These are phyloP conservation scores for Claviceps capensis DNA, from an alignment of 2,329 filamentous ascomycete genomes.

Conservation along the genomic window DNA sequence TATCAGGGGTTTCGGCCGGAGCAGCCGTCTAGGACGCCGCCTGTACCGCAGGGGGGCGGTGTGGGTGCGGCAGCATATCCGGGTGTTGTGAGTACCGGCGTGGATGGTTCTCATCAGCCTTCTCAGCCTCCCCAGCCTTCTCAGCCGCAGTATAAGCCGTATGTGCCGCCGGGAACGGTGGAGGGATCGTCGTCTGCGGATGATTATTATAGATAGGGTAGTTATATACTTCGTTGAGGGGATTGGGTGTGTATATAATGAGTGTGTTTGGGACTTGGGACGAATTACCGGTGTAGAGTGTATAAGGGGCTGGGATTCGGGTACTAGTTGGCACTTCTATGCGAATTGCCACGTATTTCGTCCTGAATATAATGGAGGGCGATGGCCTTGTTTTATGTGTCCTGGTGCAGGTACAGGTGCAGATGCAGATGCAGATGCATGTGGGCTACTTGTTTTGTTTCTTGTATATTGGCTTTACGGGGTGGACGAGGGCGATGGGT, in stretches of 20 bases:
- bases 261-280: neutral
- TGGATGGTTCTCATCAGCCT: conserved; percentile 2
- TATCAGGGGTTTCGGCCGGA: conserved; percentile 22
- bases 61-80: neutral
- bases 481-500: no score
- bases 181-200: conserved; percentile 38
- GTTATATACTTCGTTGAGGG: neutral
- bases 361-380: no score
- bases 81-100: no score
- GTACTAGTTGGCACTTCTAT: no score
- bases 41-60: neutral
- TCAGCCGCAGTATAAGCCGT: conserved; percentile 45
- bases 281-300: no score
- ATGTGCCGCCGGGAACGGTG: conserved; percentile 35
- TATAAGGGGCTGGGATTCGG: no score
- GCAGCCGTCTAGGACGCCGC: neutral
- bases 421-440: no score
- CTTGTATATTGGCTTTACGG: no score
- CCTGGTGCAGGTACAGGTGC: no score
- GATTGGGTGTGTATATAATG: neutral
- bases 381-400: no score
- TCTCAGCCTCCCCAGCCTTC: conserved; percentile 8
- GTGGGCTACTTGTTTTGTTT: no score
- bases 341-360: no score
- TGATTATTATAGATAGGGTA: conserved; percentile 41